Conservation (phyloP, 352 stramenopile species). For the Globisporangium radiosum region DNA sequence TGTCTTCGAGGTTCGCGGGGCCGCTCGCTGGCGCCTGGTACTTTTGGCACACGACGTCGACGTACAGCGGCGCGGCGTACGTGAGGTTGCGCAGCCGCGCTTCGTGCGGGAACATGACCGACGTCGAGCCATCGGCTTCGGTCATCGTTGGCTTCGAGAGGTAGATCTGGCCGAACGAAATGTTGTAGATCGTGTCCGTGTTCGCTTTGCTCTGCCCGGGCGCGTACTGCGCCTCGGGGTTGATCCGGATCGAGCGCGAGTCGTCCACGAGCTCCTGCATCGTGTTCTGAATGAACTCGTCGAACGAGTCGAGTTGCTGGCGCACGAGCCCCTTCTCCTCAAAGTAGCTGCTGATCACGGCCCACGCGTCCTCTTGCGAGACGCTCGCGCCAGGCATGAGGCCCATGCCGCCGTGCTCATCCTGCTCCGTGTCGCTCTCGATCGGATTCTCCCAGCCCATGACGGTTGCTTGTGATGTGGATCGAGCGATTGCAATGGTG, state of each 20-base stretch:
- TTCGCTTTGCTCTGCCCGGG: constrained; percentile 92
- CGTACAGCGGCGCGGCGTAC: constrained; percentile 98
- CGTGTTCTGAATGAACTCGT: constrained; percentile 99
- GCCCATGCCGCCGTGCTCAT: constrained; percentile 35
- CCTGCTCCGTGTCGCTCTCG: constrained; percentile 50
- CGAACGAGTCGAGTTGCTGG: constrained; percentile 99
- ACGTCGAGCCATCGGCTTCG: constrained; percentile 95
- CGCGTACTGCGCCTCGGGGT: constrained; percentile 94
- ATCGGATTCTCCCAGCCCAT: constrained; percentile 74
- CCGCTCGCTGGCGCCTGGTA: constrained; percentile 58
- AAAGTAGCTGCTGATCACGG: constrained; percentile 99
- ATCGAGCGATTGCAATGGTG: not conserved
- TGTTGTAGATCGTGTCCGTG: constrained; percentile 90
- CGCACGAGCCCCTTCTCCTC: constrained; percentile 99
- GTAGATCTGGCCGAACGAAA: constrained; percentile 99
- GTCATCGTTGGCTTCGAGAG: constrained; percentile 96
- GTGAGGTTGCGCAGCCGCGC: constrained; percentile 98
- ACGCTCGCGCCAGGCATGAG: constrained; percentile 76
- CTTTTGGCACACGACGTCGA: constrained; percentile 96
- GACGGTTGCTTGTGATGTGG: no score
- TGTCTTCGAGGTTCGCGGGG: constrained; percentile 73
- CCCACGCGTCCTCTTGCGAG: constrained; percentile 98
- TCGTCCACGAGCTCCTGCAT: constrained; percentile 99
- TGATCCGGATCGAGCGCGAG: constrained; percentile 94
- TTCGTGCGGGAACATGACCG: constrained; percentile 99